phyloP scores from a whole-genome alignment of 352 stramenopile species.

The Phytophthora gonapodyides region DNA sequence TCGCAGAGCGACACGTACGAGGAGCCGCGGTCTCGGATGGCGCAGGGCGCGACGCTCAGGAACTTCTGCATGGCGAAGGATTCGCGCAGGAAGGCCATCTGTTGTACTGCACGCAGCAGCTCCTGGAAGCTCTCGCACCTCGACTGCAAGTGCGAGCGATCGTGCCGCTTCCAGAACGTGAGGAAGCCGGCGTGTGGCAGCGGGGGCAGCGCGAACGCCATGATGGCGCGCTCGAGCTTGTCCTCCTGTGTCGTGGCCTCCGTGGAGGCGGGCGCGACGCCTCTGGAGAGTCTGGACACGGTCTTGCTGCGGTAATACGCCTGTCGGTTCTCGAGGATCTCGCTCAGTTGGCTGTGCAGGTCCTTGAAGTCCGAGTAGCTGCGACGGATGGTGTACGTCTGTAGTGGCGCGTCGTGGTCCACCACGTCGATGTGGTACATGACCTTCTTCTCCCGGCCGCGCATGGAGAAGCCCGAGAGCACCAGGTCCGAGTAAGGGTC shows the following conservation, averaged over 20 bases:
- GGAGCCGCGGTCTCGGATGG: slow-evolving; percentile 74
- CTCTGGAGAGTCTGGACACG: slow-evolving; percentile 27
- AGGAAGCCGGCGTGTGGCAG: slow-evolving; percentile 75
- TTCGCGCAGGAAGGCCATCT: slow-evolving; percentile 62
- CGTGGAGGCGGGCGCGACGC: slow-evolving; percentile 1
- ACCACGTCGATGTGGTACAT: slow-evolving; percentile 91
- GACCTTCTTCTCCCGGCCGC: slow-evolving; percentile 73
- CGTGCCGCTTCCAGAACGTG: slow-evolving; percentile 83
- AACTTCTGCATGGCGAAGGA: slow-evolving; percentile 76
- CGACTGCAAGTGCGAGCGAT: slow-evolving; percentile 72
- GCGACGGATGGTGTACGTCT: slow-evolving; percentile 87
- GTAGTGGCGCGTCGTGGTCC: slow-evolving; percentile 66
- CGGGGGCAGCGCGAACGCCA: slow-evolving; percentile 67
- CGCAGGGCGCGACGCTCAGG: slow-evolving; percentile 65
- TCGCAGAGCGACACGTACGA: slow-evolving; percentile 84
- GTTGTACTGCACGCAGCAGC: slow-evolving; percentile 68
- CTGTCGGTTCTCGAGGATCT: slow-evolving; percentile 66
- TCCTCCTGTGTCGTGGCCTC: slow-evolving; percentile 38
- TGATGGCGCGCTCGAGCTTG: slow-evolving; percentile 54
- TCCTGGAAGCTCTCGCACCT: slow-evolving; percentile 77
- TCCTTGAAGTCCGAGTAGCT: slow-evolving; percentile 87
- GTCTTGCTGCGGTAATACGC: slow-evolving; percentile 56
- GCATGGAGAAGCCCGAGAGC: slow-evolving; percentile 74
- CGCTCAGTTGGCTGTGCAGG: slow-evolving; percentile 67
- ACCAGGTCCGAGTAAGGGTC: slow-evolving; percentile 58